Evolutionary conservation across 1,284 basidiomycete species (phyloP).

Genomic region (Pterulicium gracile): DNA sequence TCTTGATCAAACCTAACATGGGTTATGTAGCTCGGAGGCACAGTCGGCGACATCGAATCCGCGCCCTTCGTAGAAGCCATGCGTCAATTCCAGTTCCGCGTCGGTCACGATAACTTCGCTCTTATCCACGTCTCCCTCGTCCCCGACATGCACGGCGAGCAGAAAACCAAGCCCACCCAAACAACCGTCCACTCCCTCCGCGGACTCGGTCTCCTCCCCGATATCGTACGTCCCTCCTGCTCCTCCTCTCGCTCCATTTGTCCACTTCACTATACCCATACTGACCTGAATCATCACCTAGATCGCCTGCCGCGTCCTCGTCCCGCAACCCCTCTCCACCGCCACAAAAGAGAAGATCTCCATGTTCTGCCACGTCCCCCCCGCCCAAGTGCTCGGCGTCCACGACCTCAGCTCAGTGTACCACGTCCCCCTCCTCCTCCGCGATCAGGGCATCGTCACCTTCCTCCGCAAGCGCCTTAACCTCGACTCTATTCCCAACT

Average conservation of each 20-base stretch:
- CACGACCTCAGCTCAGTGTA: constrained; percentile 97
- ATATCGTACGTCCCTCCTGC: constrained; percentile 54
- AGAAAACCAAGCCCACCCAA: constrained; percentile 99
- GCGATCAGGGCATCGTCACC: constrained; percentile 84
- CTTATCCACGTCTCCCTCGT: constrained; percentile 97
- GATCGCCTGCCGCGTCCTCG: constrained; percentile 86
- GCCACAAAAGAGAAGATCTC: constrained; percentile 93
- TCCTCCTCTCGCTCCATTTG: neutral
- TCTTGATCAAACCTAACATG: constrained; percentile 5
- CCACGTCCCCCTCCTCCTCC: constrained; percentile 90
- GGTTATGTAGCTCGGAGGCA: constrained; percentile 74
- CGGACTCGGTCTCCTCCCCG: constrained; percentile 88
- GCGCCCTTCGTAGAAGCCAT: constrained; percentile 98
- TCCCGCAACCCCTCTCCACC: constrained; percentile 64
- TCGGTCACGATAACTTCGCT: constrained; percentile 95
- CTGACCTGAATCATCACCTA: too few relatives aligned
- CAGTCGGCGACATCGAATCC: constrained; percentile 93
- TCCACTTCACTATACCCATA: too few relatives aligned
- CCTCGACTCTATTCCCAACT: constrained; percentile 48
- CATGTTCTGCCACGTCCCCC: constrained; percentile 97
- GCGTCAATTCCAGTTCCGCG: constrained; percentile 99
- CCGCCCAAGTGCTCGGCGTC: constrained; percentile 92
- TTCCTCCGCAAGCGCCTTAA: constrained; percentile 80
- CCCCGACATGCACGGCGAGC: constrained; percentile 96
- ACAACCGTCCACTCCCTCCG: constrained; percentile 93